Evolutionary conservation across 2,329 filamentous ascomycete species (phyloP).

Genomic region (Emmonsia crescens): DNA sequence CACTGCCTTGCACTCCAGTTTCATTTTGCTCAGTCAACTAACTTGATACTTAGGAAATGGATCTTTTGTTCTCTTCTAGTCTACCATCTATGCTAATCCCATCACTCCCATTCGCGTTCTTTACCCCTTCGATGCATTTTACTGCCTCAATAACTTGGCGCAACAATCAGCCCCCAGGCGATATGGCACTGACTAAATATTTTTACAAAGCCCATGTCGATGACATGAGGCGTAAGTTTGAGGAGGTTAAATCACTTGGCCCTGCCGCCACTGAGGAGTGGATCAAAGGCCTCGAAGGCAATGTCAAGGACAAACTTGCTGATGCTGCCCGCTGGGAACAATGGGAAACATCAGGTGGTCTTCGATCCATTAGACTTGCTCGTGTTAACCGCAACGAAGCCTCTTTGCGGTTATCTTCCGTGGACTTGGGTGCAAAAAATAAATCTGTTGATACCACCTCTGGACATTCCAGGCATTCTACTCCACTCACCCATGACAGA

Average conservation of each 20-base stretch:
- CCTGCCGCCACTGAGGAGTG: constrained; percentile 61
- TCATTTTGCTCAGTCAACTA: constrained; percentile 15
- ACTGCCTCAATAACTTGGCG: constrained; percentile 48
- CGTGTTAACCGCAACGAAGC: background rate
- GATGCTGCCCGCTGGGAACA: constrained; percentile 64
- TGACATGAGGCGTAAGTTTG: constrained; percentile 51
- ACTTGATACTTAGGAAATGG: constrained; percentile 49
- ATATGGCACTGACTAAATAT: constrained; percentile 50
- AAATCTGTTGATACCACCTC: constrained; percentile 5
- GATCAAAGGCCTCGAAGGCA: constrained; percentile 60
- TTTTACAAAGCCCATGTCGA: constrained; percentile 55
- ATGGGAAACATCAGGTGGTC: constrained; percentile 46
- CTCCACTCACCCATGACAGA: constrained; percentile 7
- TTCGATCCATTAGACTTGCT: constrained; percentile 10
- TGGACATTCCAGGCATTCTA: constrained; percentile 8
- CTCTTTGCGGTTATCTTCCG: constrained; percentile 1
- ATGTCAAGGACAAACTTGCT: constrained; percentile 49
- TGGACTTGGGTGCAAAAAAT: constrained; percentile 4
- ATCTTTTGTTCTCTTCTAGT: constrained; percentile 53
- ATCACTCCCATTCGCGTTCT: constrained; percentile 58
- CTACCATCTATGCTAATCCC: constrained; percentile 52
- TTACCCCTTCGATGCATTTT: constrained; percentile 51
- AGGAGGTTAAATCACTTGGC: constrained; percentile 55
- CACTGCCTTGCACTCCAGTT: constrained; percentile 17
- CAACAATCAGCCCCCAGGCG: constrained; percentile 33